These are phyloP conservation scores for Termitomyces titanicus DNA, from an alignment of 768 basidiomycete species.

Conservation along the genomic window DNA sequence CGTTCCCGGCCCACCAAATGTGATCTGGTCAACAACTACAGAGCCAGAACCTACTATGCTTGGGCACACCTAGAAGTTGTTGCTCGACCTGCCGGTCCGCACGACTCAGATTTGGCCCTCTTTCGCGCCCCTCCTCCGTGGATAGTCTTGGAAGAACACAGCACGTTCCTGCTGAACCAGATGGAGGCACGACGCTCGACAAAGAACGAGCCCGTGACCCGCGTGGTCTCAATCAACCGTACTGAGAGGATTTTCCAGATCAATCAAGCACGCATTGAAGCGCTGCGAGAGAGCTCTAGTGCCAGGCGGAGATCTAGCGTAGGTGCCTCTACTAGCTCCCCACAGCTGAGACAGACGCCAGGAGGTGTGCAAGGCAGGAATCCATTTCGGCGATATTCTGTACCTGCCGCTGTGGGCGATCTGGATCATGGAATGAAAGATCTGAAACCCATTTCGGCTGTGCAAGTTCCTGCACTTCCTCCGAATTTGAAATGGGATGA, in stretches of 20 bases:
- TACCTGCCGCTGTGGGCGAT: neutral
- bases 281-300: slow-evolving; percentile 10
- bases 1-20: slow-evolving; percentile 1
- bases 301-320: slow-evolving; percentile 4
- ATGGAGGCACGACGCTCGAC: neutral
- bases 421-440: slow-evolving; percentile 9
- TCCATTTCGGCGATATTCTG: slow-evolving; percentile 16
- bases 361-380: slow-evolving; percentile 11
- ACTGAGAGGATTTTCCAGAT: slow-evolving; percentile 10
- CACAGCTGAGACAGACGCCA: neutral
- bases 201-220: neutral
- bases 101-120: slow-evolving; percentile 28
- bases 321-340: neutral
- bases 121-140: slow-evolving; percentile 36
- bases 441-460: slow-evolving; percentile 22
- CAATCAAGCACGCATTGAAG: slow-evolving; percentile 9
- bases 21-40: slow-evolving; percentile 11
- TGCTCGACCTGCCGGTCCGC: neutral
- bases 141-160: slow-evolving; percentile 20
- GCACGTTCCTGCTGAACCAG: neutral
- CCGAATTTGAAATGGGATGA: slow-evolving; percentile 3
- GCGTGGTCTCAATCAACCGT: slow-evolving; percentile 8
- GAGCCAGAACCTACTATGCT: slow-evolving; percentile 12
- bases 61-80: slow-evolving; percentile 3
- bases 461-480: slow-evolving; percentile 24